phyloP scores from a whole-genome alignment of 257 asterid genomes.

The Jacaranda copaia region DNA sequence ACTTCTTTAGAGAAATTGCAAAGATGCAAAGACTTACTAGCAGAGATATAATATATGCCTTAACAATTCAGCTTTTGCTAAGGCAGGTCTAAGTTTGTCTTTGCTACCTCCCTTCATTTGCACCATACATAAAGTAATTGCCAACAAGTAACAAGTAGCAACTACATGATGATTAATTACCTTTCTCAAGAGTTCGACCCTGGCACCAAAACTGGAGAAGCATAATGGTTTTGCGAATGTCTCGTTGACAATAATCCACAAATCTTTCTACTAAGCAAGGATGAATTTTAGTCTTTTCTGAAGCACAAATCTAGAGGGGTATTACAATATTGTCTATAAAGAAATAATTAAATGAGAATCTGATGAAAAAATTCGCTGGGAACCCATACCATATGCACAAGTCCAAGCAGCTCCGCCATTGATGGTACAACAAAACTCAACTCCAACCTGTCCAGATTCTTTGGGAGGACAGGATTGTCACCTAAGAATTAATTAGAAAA shows the following conservation, averaged over 20 bases:
- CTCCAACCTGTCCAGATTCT: slow-evolving; percentile 76
- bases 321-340: slow-evolving; percentile 35
- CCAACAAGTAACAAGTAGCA: slow-evolving; percentile 40
- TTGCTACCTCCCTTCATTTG: slow-evolving; percentile 15
- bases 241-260: slow-evolving; percentile 70
- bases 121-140: slow-evolving; percentile 20
- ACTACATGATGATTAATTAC: slow-evolving; percentile 47
- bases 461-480: slow-evolving; percentile 78
- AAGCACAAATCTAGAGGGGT: slow-evolving; percentile 72
- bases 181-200: slow-evolving; percentile 61
- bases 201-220: slow-evolving; percentile 97
- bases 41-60: background rate
- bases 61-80: background rate
- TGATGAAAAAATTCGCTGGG: slow-evolving; percentile 15
- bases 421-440: slow-evolving; percentile 70
- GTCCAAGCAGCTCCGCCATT: slow-evolving; percentile 63
- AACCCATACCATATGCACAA: slow-evolving; percentile 64
- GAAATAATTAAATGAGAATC: slow-evolving; percentile 15
- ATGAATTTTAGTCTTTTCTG: slow-evolving; percentile 65
- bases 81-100: background rate
- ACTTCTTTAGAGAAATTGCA: background rate
- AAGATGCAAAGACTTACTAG: slow-evolving; percentile 6
- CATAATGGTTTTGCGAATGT: slow-evolving; percentile 87
- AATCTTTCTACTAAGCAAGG: slow-evolving; percentile 76
- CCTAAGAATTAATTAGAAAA: slow-evolving; percentile 52